A percentile compares a stretch with the other conserved stretches of the same genome.
These are phyloP conservation scores for Metschnikowia sp. DNA, from an alignment of 805 yeast species.

Conservation along the genomic window DNA sequence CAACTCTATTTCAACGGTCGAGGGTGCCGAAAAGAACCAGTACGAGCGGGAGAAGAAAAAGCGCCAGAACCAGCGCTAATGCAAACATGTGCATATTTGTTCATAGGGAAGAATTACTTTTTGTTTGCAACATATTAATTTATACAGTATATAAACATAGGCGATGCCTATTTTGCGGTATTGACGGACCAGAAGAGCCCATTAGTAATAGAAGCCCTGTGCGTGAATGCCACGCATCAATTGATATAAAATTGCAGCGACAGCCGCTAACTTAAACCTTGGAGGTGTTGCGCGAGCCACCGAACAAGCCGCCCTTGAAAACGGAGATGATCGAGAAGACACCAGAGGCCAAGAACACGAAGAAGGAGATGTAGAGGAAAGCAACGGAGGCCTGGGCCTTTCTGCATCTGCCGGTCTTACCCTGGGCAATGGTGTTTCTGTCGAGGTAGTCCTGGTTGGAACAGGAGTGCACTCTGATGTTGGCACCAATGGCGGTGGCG, in stretches of 20 bases:
- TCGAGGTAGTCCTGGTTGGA: conserved; percentile 64
- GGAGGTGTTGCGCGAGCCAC: conserved; percentile 18
- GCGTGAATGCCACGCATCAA: too few relatives aligned
- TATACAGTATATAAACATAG: conserved; percentile 5
- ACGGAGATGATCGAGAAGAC: conserved; percentile 58
- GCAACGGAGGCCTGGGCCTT: conserved; percentile 85
- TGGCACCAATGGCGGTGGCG: conserved; percentile 92
- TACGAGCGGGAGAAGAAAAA: conserved; percentile 81
- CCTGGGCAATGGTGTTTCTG: conserved; percentile 68
- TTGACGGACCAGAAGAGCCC: neutral
- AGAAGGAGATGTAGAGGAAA: conserved; percentile 81
- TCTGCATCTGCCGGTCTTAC: conserved; percentile 84
- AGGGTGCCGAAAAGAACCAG: conserved; percentile 91
- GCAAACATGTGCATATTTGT: neutral
- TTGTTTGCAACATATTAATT: neutral
- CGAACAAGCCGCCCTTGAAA: conserved; percentile 48
- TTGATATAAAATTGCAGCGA: too few relatives aligned
- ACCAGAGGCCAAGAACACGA: conserved; percentile 64
- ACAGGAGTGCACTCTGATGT: conserved; percentile 84
- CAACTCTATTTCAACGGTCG: conserved; percentile 85
- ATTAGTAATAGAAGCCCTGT: too few relatives aligned
- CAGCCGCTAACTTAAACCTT: conserved; percentile 3
- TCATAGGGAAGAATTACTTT: neutral
- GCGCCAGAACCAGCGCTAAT: conserved; percentile 42
- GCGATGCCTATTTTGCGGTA: conserved; percentile 1